These are phyloP conservation scores for Penicillium lividum DNA, from an alignment of 495 filamentous ascomycete genomes.

Conservation along the genomic window DNA sequence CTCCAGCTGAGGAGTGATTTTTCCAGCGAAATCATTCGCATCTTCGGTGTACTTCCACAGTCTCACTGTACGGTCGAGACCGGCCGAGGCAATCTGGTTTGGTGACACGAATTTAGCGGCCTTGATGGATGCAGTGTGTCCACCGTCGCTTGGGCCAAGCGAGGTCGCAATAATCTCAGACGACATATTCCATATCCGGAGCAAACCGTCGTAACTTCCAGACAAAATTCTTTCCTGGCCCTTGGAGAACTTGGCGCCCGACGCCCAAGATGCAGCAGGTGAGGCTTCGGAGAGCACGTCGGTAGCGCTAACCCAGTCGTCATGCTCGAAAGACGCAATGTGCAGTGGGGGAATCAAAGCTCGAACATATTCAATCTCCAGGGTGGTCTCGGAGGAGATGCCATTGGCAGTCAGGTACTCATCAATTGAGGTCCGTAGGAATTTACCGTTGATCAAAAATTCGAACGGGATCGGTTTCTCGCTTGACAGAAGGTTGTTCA, in stretches of 20 bases:
- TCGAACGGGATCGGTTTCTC: slow-evolving; percentile 86
- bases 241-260: slow-evolving; percentile 32
- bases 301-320: slow-evolving; percentile 95
- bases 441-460: slow-evolving; percentile 89
- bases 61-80: slow-evolving; percentile 78
- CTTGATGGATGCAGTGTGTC: slow-evolving; percentile 76
- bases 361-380: slow-evolving; percentile 90
- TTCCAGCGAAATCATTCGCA: slow-evolving; percentile 57
- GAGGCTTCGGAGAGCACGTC: slow-evolving; percentile 75
- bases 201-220: slow-evolving; percentile 82
- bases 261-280: slow-evolving; percentile 58
- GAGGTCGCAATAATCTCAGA: slow-evolving; percentile 76
- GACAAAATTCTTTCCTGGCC: slow-evolving; percentile 77
- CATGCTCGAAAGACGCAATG: slow-evolving; percentile 86
- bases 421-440: slow-evolving; percentile 84
- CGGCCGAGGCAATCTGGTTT: slow-evolving; percentile 73
- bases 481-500: slow-evolving; percentile 86
- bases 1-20: slow-evolving; percentile 74
- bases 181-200: slow-evolving; percentile 86
- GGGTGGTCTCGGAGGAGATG: slow-evolving; percentile 79
- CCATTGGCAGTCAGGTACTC: slow-evolving; percentile 84
- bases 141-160: slow-evolving; percentile 58
- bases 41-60: slow-evolving; percentile 82
- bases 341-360: slow-evolving; percentile 84
- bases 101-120: slow-evolving; percentile 77